Evolutionary conservation across 495 filamentous ascomycete genomes (phyloP), one percentile per base, ranked within the genome.

Genomic region (Elaphomyces granulatus): DNA sequence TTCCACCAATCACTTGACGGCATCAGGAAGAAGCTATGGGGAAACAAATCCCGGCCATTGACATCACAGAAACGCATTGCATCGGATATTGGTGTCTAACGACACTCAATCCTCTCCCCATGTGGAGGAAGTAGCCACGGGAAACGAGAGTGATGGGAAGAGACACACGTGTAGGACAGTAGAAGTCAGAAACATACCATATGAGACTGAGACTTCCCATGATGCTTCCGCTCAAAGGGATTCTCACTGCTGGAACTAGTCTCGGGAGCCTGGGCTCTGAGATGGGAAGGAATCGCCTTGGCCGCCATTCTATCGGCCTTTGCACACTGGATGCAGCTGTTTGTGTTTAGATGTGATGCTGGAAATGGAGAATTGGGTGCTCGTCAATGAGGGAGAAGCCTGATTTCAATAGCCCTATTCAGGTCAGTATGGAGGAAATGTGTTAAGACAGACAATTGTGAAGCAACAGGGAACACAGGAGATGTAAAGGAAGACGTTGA

Each of bases 141-240:
- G 38, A 2, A 42, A 49, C 43, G 14, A 30, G 20, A 38, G 15
- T 30, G 26, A 32, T 16, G n/a, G 8, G 28, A 12, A 36, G 9
- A 28, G 39, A n/a, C 38, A 36, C 15, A 36, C 16, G 7, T 9
- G 36, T 20, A 15, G 15, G 15, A n/a, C 21, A 38, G 23, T 37
- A n/a, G n/a, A n/a, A n/a, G n/a, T n/a, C n/a, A n/a, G n/a, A n/a
- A n/a, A 84, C 87, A 78, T 64, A 93, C 87, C 81, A 95, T 83
- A 62, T 94, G 87, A 26, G 85, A 92, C 55, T 87, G 83, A 39
- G 85, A 80, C 74, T 95, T 95, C 50, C 85, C 87, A 62, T 95
- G 87, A 55, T 93, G 87, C 64, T 83, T 83, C 43, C 63, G 60
- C 49, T 72, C 67, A 48, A 70, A 69, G 48, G 70, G 58, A 26